Evolutionary conservation across 768 basidiomycete species (phyloP).

Genomic region (Tulasnella sp.): DNA sequence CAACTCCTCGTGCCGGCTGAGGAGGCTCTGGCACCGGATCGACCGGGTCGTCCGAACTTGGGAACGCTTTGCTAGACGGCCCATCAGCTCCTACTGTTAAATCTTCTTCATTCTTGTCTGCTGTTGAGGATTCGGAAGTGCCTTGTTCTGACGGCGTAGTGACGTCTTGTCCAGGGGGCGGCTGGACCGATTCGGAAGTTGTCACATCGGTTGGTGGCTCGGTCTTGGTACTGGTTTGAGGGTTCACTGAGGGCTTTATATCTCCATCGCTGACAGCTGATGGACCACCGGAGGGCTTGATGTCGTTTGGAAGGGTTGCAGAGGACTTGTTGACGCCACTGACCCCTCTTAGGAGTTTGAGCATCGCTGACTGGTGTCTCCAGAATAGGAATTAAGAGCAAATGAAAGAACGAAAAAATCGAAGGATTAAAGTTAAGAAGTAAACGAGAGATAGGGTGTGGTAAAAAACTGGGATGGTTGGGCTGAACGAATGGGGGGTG

Average conservation of each 20-base stretch:
- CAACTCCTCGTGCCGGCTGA: neutral
- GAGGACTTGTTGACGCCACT: neutral
- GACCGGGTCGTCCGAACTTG: neutral
- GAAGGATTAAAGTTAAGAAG: neutral
- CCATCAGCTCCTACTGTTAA: neutral
- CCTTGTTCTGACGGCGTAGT: neutral
- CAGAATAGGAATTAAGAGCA: neutral
- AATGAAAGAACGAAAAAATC: neutral
- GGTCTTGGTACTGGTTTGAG: neutral
- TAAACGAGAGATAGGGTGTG: neutral
- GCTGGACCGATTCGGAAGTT: neutral
- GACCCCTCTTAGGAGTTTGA: neutral
- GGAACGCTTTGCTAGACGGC: neutral
- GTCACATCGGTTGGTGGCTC: neutral
- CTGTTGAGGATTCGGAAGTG: neutral
- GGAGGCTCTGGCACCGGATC: neutral
- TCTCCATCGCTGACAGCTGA: neutral
- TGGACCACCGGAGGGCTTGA: neutral
- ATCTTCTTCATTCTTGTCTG: neutral
- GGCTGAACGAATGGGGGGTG: neutral
- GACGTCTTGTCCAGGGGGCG: neutral
- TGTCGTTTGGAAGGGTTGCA: neutral
- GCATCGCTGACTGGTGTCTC: neutral
- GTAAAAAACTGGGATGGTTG: neutral
- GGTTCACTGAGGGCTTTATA: neutral